These are phyloP conservation scores for Dioszegia hungarica DNA, from an alignment of 768 basidiomycete species.

Conservation along the genomic window DNA sequence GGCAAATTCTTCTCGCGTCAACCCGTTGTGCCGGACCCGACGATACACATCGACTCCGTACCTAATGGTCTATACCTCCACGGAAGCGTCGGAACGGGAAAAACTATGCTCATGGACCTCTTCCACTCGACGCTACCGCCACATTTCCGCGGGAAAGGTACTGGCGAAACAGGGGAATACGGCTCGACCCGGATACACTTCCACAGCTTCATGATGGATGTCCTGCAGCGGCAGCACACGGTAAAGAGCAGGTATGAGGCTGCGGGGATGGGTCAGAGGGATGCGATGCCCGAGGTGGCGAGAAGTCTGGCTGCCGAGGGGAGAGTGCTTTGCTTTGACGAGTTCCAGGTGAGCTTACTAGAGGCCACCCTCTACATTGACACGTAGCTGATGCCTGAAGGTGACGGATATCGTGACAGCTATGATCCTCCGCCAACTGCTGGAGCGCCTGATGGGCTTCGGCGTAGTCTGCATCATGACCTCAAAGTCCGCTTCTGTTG, in stretches of 20 bases:
- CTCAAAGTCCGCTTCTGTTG: conserved; percentile 71
- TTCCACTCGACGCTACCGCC: conserved; percentile 74
- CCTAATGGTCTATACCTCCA: conserved; percentile 91
- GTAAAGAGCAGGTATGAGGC: conserved; percentile 21
- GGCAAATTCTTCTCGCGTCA: conserved; percentile 25
- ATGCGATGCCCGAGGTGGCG: conserved; percentile 82
- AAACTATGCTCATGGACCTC: conserved; percentile 95
- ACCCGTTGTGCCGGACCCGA: conserved; percentile 15
- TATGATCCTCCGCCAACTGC: conserved; percentile 87
- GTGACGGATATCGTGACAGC: conserved; percentile 97
- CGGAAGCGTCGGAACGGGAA: conserved; percentile 95
- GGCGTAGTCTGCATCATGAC: conserved; percentile 95
- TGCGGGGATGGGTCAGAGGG: conserved; percentile 63
- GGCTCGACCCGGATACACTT: conserved; percentile 72
- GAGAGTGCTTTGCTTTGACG: conserved; percentile 87
- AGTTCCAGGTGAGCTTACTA: conserved; percentile 70
- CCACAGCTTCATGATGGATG: conserved; percentile 98
- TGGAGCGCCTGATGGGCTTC: conserved; percentile 77
- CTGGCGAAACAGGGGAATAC: conserved; percentile 9
- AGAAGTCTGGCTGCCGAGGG: conserved; percentile 79
- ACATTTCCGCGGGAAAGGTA: conserved; percentile 17
- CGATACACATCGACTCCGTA: conserved; percentile 54
- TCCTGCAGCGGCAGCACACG: conserved; percentile 67
- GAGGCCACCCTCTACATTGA: conserved; percentile 9
- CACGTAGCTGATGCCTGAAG: conserved; percentile 46